These are phyloP conservation scores for Bipolaris victoriae DNA, from an alignment of 2,329 filamentous ascomycete genomes.

Conservation along the genomic window DNA sequence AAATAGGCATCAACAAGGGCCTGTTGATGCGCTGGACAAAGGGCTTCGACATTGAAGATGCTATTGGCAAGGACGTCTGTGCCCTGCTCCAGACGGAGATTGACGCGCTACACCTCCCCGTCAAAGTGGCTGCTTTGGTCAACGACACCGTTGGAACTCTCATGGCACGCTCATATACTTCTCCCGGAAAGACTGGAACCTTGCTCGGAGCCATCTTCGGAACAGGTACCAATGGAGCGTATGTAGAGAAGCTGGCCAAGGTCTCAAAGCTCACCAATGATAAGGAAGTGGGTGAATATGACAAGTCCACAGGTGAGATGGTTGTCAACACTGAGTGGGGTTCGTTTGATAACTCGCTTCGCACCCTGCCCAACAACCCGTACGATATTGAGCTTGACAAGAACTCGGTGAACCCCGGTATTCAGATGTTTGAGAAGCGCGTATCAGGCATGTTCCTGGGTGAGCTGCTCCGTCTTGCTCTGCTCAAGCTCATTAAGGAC, in stretches of 20 bases:
- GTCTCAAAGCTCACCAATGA: conserved; percentile 73
- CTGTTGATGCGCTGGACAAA: conserved; percentile 97
- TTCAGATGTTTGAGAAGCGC: conserved; percentile 99
- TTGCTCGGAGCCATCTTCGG: conserved; percentile 97
- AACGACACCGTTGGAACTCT: conserved; percentile 98
- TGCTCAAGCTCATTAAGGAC: conserved; percentile 75
- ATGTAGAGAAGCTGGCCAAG: conserved; percentile 87
- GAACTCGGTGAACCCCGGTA: conserved; percentile 85
- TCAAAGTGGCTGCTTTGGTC: conserved; percentile 92
- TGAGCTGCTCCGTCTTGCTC: conserved; percentile 82
- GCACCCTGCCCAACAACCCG: conserved; percentile 81
- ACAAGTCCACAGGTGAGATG: conserved; percentile 87
- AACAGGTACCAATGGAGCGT: conserved; percentile 96
- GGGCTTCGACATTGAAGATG: conserved; percentile 96
- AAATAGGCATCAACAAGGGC: conserved; percentile 93
- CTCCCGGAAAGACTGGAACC: conserved; percentile 82
- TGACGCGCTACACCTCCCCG: conserved; percentile 82
- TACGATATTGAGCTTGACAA: conserved; percentile 82
- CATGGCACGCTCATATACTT: conserved; percentile 96
- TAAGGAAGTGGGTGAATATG: conserved; percentile 64
- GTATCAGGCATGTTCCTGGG: conserved; percentile 98
- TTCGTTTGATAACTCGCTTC: conserved; percentile 93
- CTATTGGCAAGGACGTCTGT: conserved; percentile 93
- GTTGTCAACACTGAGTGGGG: conserved; percentile 99
- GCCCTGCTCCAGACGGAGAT: conserved; percentile 87